Conservation (phyloP, 2,329 filamentous ascomycete genomes). For the Aspergillus jensenii region DNA sequence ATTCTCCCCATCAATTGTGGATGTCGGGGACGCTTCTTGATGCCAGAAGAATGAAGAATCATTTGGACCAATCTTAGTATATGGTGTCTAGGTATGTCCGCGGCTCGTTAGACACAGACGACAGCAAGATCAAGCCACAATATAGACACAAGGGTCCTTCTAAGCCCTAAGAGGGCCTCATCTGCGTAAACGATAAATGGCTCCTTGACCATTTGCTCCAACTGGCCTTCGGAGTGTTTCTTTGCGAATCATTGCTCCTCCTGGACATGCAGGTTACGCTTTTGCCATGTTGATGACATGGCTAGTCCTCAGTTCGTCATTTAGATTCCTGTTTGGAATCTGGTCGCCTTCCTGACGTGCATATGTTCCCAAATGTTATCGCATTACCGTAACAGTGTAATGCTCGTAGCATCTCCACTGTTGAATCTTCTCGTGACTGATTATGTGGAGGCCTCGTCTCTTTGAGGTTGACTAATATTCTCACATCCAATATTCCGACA, state of each 20-base stretch:
- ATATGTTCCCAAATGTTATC: background rate
- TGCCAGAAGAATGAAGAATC: background rate
- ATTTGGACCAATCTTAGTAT: background rate
- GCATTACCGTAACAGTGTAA: background rate
- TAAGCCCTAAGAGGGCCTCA: constrained; percentile 1
- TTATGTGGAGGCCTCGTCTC: background rate
- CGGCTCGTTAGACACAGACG: background rate
- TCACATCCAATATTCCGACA: background rate
- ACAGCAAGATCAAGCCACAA: constrained; percentile 5
- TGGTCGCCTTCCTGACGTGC: background rate
- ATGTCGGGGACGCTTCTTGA: background rate
- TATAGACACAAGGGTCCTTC: constrained; percentile 1
- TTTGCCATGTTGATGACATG: background rate
- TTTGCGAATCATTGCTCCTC: background rate
- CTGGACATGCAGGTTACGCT: background rate
- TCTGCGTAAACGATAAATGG: background rate
- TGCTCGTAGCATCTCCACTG: background rate
- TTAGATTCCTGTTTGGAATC: background rate
- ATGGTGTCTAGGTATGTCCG: background rate
- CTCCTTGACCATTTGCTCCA: background rate
- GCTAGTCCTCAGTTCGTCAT: background rate
- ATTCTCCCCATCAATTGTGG: background rate
- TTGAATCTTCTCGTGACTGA: background rate
- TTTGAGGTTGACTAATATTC: background rate
- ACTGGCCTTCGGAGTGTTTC: background rate